Conservation (phyloP, 106 monocot genomes). For the Vanilla planifolia region DNA sequence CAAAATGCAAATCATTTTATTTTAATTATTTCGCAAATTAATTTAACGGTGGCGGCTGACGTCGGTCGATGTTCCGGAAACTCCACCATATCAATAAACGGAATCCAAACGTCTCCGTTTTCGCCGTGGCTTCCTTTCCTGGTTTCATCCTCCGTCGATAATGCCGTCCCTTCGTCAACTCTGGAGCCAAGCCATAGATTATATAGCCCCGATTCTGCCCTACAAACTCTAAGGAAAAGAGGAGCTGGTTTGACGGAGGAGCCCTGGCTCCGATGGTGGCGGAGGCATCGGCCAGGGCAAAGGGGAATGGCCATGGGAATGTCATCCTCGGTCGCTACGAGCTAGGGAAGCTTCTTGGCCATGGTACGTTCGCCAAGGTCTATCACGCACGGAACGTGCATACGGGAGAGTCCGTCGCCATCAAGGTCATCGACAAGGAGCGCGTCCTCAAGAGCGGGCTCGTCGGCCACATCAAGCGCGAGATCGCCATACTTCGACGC, state of each 20-base stretch:
- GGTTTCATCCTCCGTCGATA: too few relatives aligned
- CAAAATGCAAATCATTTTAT: too few relatives aligned
- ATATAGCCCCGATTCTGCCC: background rate
- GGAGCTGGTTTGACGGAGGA: background rate
- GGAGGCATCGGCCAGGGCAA: background rate
- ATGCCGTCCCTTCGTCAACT: background rate
- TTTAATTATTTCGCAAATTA: too few relatives aligned
- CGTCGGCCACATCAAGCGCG: conserved; percentile 43
- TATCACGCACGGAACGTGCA: conserved; percentile 20
- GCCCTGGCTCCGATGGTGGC: background rate
- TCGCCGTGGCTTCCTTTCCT: too few relatives aligned
- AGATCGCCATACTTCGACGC: conserved; percentile 47
- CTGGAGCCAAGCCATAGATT: background rate
- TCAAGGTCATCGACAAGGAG: conserved; percentile 45
- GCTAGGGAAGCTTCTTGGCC: conserved; percentile 17
- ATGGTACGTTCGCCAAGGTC: conserved; percentile 26
- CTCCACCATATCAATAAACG: too few relatives aligned
- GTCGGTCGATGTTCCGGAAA: too few relatives aligned
- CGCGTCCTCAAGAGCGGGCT: conserved; percentile 35
- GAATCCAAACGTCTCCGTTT: too few relatives aligned
- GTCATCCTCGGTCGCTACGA: conserved; percentile 18
- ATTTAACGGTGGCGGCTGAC: too few relatives aligned
- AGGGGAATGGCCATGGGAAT: background rate
- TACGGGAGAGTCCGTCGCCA: conserved; percentile 10
- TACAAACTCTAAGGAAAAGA: too few relatives aligned